Evolutionary conservation across 1,284 basidiomycete genomes (phyloP), one percentile per base, ranked within the genome.

Genomic region (Coniophora puteana): DNA sequence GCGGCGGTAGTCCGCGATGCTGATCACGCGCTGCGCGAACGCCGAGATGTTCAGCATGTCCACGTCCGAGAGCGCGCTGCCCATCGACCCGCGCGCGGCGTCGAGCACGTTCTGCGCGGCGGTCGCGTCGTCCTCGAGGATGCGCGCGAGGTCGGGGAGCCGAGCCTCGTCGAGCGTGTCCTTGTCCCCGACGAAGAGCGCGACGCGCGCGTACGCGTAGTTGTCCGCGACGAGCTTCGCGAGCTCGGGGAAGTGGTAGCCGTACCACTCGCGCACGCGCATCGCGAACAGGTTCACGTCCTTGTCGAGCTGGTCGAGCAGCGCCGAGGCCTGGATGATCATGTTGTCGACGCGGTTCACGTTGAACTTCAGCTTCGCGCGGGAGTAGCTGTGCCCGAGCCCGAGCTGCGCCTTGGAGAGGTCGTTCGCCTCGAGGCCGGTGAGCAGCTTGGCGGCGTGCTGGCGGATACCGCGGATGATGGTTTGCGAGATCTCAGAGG

Each of bases 171-270:
- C 66, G 16, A 90, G 61, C 1, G 71, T 67, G 50, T 92, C 90
- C 74, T 97, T 96, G 69, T 94, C 84, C 25, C 93, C 92, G 53
- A 99, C 93, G 60, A 93, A 85, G 53, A 88, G 82, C 10, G 84
- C 90, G 13, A 87, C 78, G 23, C 77, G 78, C n/a, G 94, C 93
- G 63, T 98, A 99, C 58, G 89, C 85, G 64, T 95, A 85, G 64
- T 96, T 96, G 68, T 99, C 96, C 45, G 93, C 82, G 1, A 98
- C 93, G 55, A 99, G 74, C 57, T 81, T 88, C 69, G 96, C 82
- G 50, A 99, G 87, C 70, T 99, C 96, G 38, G 95, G 95, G 75
- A 97, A 99, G 67, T 99, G 96, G 76, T 96, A 99, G n/a, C 96
- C 95, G 66, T 99, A 99, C 96, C 96, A 99, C 65, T 99, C 95